Conservation (phyloP, 1,284 basidiomycete species). For the Leccinum solheimii region DNA sequence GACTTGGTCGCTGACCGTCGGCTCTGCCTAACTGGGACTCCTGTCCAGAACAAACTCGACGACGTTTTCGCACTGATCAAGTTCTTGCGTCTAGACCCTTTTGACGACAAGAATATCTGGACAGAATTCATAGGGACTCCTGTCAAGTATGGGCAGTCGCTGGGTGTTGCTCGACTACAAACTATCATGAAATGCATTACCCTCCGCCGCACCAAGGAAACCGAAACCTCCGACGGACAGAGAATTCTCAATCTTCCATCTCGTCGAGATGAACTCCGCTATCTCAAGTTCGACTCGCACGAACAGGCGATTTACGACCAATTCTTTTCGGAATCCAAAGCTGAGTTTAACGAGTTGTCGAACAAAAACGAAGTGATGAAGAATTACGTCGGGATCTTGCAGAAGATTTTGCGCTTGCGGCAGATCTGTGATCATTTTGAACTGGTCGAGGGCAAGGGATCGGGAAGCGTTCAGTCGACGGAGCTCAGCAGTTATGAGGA, state of each 20-base stretch:
- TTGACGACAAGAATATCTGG: constrained; percentile 93
- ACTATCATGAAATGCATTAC: constrained; percentile 97
- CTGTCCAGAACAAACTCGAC: constrained; percentile 98
- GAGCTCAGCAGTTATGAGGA: constrained; percentile 66
- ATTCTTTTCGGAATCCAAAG: constrained; percentile 86
- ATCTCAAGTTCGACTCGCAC: constrained; percentile 80
- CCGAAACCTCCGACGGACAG: constrained; percentile 77
- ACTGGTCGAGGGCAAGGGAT: constrained; percentile 79
- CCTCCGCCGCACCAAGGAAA: constrained; percentile 94
- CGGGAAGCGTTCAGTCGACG: constrained; percentile 41
- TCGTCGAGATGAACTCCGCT: constrained; percentile 81
- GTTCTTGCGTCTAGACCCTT: constrained; percentile 89
- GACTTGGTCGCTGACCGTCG: constrained; percentile 93
- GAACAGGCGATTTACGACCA: constrained; percentile 88
- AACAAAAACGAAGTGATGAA: constrained; percentile 92
- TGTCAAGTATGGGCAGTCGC: constrained; percentile 88
- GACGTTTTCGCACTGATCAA: constrained; percentile 97
- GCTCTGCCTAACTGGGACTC: constrained; percentile 94
- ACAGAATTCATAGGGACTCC: constrained; percentile 90
- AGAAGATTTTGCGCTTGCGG: constrained; percentile 91
- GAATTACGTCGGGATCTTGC: constrained; percentile 97
- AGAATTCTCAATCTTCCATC: constrained; percentile 87
- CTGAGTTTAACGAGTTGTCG: constrained; percentile 86
- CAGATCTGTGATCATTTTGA: constrained; percentile 98
- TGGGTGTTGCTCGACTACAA: constrained; percentile 92